Evolutionary conservation across 176 grass and related monocot species (phyloP).

Genomic region (Oryza longistaminata): DNA sequence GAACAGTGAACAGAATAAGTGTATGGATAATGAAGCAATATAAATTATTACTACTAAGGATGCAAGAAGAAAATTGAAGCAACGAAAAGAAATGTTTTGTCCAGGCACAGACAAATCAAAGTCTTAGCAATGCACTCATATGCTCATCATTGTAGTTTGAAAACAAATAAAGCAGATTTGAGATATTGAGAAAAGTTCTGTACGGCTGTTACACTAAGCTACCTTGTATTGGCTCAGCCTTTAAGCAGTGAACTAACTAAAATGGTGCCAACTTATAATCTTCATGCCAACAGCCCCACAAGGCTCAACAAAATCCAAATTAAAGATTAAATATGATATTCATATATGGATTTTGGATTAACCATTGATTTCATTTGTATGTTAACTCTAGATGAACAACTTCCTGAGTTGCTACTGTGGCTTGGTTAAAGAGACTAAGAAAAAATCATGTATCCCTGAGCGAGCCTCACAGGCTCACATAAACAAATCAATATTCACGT

Average conservation of each 20-base stretch:
- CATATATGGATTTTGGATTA: not conserved
- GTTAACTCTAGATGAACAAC: not conserved
- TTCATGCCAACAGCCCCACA: not conserved
- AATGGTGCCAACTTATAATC: not conserved
- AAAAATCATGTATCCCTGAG: not conserved
- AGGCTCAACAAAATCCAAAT: not conserved
- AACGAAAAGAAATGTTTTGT: no score
- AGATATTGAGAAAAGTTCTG: not conserved
- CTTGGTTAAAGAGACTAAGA: slow-evolving; percentile 1
- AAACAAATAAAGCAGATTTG: not conserved
- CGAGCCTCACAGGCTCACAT: not conserved
- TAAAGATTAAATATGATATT: not conserved
- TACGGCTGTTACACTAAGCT: not conserved
- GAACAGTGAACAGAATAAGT: slow-evolving; percentile 15
- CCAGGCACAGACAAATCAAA: not conserved
- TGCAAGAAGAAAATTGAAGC: no score
- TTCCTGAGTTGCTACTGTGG: no score
- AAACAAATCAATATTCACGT: not conserved
- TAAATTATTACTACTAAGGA: no score
- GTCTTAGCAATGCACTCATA: not conserved
- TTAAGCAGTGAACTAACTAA: not conserved
- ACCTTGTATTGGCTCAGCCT: not conserved
- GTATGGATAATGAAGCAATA: not conserved
- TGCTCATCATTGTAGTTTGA: not conserved
- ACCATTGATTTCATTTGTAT: not conserved